These are phyloP conservation scores for Wickerhamomyces sp. DNA, from an alignment of 1,139 yeast genomes.

Conservation along the genomic window DNA sequence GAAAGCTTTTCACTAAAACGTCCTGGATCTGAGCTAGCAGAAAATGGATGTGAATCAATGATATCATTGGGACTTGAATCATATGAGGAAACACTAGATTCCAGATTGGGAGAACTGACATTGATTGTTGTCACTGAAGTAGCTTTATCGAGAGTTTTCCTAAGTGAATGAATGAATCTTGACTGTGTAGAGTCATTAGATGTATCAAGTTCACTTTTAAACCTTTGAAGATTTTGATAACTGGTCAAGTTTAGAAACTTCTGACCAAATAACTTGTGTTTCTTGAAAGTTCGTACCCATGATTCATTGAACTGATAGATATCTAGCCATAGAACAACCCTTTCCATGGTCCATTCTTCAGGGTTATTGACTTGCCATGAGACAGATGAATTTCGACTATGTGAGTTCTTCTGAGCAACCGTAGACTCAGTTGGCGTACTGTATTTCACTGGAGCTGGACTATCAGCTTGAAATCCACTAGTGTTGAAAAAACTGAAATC, in stretches of 20 bases:
- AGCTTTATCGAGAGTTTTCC: constrained; percentile 41
- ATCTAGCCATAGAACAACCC: constrained; percentile 67
- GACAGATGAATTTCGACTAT: constrained; percentile 28
- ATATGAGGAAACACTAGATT: constrained; percentile 15
- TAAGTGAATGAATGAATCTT: constrained; percentile 49
- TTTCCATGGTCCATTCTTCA: constrained; percentile 61
- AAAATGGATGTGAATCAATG: background rate
- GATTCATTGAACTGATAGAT: constrained; percentile 60
- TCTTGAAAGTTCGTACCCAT: constrained; percentile 64
- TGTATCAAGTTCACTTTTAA: constrained; percentile 45
- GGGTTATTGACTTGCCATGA: constrained; percentile 40
- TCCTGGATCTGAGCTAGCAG: background rate
- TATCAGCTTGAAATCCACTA: constrained; percentile 15
- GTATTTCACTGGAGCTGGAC: constrained; percentile 4
- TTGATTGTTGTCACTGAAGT: constrained; percentile 21
- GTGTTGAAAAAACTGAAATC: constrained; percentile 24
- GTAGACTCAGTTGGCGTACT: constrained; percentile 2
- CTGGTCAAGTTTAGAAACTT: constrained; percentile 64
- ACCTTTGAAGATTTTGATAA: constrained; percentile 50
- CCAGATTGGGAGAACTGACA: constrained; percentile 10
- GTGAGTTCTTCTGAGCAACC: constrained; percentile 23
- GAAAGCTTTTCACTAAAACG: constrained; percentile 12
- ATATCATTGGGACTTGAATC: constrained; percentile 17
- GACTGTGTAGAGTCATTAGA: constrained; percentile 44
- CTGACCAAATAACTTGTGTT: constrained; percentile 57